Conservation (phyloP, 371 early-diverging fungal genomes). For the Apophysomyces elegans region DNA sequence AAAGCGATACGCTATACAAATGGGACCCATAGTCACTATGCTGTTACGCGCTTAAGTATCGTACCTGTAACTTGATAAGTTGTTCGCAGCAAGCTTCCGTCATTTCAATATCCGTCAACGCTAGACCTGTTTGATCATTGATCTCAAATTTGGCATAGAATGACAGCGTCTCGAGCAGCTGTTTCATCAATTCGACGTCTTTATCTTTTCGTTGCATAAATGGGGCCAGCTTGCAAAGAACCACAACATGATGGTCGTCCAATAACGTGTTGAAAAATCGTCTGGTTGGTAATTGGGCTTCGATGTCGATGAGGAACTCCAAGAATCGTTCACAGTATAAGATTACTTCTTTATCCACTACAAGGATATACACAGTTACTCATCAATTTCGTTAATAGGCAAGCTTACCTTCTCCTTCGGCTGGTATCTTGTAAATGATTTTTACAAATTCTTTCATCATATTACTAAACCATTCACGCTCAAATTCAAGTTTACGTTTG, state of each 20-base stretch:
- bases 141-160: conserved; percentile 82
- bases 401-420: conserved; percentile 46
- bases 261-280: conserved; percentile 84
- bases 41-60: background rate
- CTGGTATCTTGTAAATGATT: conserved; percentile 59
- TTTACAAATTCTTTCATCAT: conserved; percentile 61
- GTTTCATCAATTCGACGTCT: conserved; percentile 58
- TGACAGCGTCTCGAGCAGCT: conserved; percentile 65
- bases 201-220: conserved; percentile 50
- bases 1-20: conserved; percentile 62
- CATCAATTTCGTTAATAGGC: background rate
- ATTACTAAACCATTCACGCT: conserved; percentile 61
- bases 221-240: conserved; percentile 59
- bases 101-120: conserved; percentile 71
- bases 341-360: conserved; percentile 52
- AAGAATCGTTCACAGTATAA: conserved; percentile 75
- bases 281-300: conserved; percentile 89
- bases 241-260: conserved; percentile 79
- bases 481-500: conserved; percentile 54
- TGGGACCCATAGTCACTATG: background rate
- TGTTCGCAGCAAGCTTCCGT: conserved; percentile 62
- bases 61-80: conserved; percentile 66
- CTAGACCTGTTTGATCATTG: conserved; percentile 80
- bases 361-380: background rate
- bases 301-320: conserved; percentile 86